These are phyloP conservation scores for Exobasidium rhododendri DNA, from an alignment of 1,284 basidiomycete genomes.

Conservation along the genomic window DNA sequence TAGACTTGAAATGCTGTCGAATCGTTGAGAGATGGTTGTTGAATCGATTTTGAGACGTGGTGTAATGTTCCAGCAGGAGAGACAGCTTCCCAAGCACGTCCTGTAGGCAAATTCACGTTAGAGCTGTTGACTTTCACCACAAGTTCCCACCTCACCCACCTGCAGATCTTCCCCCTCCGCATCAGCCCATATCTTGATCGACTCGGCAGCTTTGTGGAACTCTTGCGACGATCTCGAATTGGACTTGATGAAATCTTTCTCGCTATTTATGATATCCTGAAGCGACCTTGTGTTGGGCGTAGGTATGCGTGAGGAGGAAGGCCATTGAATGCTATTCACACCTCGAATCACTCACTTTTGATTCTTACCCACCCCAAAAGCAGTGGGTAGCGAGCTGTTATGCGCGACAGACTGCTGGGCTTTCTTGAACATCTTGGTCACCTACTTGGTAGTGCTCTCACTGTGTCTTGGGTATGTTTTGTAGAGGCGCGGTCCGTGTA, in stretches of 20 bases:
- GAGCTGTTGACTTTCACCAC: neutral
- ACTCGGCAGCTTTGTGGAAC: constrained; percentile 69
- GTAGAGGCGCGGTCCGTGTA: no score
- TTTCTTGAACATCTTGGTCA: constrained; percentile 38
- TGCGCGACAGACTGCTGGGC: constrained; percentile 65
- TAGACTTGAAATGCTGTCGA: constrained; percentile 62
- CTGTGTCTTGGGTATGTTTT: no score
- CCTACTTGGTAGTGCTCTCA: no score
- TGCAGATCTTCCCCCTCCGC: constrained; percentile 80
- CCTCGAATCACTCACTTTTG: constrained; percentile 57
- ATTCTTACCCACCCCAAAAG: constrained; percentile 67
- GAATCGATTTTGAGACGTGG: constrained; percentile 68
- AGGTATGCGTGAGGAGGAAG: no score
- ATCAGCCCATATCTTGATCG: constrained; percentile 72
- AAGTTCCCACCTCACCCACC: neutral
- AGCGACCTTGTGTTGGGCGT: no score
- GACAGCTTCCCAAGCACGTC: constrained; percentile 74
- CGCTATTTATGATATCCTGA: constrained; percentile 82
- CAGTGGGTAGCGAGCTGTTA: constrained; percentile 67
- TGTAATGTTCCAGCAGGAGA: constrained; percentile 68
- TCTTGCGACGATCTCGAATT: constrained; percentile 67
- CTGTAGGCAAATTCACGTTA: no score
- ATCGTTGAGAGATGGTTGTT: constrained; percentile 71
- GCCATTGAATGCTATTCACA: no score
- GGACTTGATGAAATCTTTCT: constrained; percentile 76